These are phyloP conservation scores for Psilocybe tampanensis DNA, from an alignment of 768 basidiomycete species.

Conservation along the genomic window DNA sequence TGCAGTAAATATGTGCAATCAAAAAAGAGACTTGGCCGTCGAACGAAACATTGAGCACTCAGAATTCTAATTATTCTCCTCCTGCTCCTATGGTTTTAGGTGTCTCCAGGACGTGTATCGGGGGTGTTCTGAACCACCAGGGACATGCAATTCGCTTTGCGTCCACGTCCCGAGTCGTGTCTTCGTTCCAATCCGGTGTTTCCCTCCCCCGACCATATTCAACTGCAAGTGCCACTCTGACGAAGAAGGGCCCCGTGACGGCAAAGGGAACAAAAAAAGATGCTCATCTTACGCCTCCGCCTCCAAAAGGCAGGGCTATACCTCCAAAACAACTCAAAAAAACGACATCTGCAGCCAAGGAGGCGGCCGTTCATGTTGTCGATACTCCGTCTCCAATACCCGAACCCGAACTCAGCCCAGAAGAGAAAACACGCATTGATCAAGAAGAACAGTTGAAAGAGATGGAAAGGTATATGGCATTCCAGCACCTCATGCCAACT, in stretches of 20 bases:
- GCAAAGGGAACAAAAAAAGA: constrained; percentile 16
- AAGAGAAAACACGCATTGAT: constrained; percentile 10
- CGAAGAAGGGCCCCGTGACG: constrained; percentile 14
- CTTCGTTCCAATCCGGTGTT: constrained; percentile 5
- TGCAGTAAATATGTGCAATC: constrained; percentile 22
- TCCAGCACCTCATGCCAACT: constrained; percentile 36
- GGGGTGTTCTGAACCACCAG: constrained; percentile 13
- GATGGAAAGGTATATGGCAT: constrained; percentile 36
- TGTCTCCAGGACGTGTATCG: constrained; percentile 19
- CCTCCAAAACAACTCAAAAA: constrained; percentile 6
- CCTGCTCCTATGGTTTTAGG: constrained; percentile 16
- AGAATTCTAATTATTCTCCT: neutral
- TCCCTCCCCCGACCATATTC: constrained; percentile 15
- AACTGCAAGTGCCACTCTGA: constrained; percentile 16
- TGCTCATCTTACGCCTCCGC: constrained; percentile 7
- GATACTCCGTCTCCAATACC: constrained; percentile 9
- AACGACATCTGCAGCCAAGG: constrained; percentile 15
- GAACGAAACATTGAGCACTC: no score
- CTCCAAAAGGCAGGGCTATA: constrained; percentile 6
- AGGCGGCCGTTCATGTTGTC: constrained; percentile 2
- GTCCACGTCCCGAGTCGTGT: constrained; percentile 8
- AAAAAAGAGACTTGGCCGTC: constrained; percentile 10
- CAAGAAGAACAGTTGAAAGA: constrained; percentile 36
- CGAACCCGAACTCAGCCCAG: constrained; percentile 13
- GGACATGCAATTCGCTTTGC: constrained; percentile 9